phyloP scores from a whole-genome alignment of 345 rosid genomes.

The Gynandropsis gynandra region DNA sequence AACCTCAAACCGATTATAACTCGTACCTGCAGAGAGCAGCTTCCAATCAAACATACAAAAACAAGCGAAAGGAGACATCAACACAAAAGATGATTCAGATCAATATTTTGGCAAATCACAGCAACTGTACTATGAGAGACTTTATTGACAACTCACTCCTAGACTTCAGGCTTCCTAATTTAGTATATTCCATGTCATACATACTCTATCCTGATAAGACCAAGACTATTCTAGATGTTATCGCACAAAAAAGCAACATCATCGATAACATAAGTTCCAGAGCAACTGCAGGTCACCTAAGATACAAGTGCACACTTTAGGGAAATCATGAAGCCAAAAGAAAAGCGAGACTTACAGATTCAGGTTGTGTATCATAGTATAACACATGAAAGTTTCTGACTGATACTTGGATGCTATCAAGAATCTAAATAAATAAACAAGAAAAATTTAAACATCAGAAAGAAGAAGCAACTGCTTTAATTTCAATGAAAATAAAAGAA shows the following conservation, averaged over 20 bases:
- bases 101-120: constrained; percentile 7
- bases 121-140: constrained; percentile 2
- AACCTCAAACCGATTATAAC: constrained; percentile 63
- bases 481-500: constrained; percentile 10
- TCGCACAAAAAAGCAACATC: not conserved
- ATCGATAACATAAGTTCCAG: constrained; percentile 5
- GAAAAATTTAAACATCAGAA: constrained; percentile 14
- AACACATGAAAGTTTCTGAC: constrained; percentile 65
- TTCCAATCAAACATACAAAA: constrained; percentile 20
- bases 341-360: constrained; percentile 44
- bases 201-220: constrained; percentile 11
- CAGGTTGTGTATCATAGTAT: constrained; percentile 43
- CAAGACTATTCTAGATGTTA: constrained; percentile 5
- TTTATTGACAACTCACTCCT: constrained; percentile 10
- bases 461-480: constrained; percentile 6
- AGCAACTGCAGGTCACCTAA: not conserved
- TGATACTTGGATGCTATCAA: constrained; percentile 80
- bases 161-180: constrained; percentile 14
- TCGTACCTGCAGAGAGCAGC: constrained; percentile 40
- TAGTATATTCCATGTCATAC: constrained; percentile 10
- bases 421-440: constrained; percentile 41
- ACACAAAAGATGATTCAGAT: constrained; percentile 13
- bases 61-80: constrained; percentile 10
- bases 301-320: constrained; percentile 9
- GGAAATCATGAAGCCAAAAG: constrained; percentile 9